Base-by-base conservation (phyloP, 306 rosid genomes). In the Arachis hypogaea region DNA sequence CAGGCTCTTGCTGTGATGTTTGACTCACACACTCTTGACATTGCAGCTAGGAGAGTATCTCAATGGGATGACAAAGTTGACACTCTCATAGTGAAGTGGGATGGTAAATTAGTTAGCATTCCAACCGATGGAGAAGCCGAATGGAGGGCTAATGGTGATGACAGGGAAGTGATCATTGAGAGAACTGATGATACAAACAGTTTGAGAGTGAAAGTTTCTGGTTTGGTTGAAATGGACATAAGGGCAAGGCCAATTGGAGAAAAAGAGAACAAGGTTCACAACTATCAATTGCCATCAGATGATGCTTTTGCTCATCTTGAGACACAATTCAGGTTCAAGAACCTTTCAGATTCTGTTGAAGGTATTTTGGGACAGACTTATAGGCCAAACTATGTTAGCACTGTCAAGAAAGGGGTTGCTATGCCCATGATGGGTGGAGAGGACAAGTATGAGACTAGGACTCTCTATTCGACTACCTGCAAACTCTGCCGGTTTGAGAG, bases 361-460 rank as follows among this genome's bases (percentile, higher is more conserved):
- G 97, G 97, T 46, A 83, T 91, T 73, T 67, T 91, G 84, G 92
- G 94, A 7, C 86, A 88, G 85, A 88, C 94, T 52, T 91, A 88
- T 69, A 75, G 88, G 79, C 88, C 90, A 29, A 82, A 82, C 5
- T 88, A 91, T 58, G 82, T 85, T 71, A 91, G 88, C 77, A 85
- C 92, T n/a, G 94, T 85, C 0, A 91, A 91, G 82, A 80, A 83
- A 67, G 86, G 94, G 8, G 94, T 91, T 73, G 68, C 85, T 11
- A 88, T 87, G 97, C 94, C 96, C 49, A 87, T 84, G 87, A 88
- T 88, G 89, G 91, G 93, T 60, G 91, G 96, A 12, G 96, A 88
- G 78, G 80, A 84, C 77, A 90, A 78, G 79, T 90, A 90, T 78
- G 76, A 77, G 18, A 85, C 91, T 2, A 61, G 80, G 3, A 86